Conservation (phyloP, 2,329 filamentous ascomycete species). For the Colletotrichum sp. region DNA sequence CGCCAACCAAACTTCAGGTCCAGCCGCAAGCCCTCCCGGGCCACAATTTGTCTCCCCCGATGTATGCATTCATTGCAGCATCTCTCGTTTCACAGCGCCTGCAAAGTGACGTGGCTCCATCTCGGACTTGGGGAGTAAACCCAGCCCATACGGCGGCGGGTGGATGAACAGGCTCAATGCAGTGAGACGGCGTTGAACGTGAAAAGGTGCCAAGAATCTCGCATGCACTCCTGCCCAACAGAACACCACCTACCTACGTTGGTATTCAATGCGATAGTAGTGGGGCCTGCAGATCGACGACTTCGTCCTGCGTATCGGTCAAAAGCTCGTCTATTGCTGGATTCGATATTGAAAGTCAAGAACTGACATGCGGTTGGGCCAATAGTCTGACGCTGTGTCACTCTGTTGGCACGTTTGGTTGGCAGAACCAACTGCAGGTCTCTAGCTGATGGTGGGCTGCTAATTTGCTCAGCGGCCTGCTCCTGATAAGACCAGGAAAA, state of each 20-base stretch:
- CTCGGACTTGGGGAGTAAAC: rapidly evolving
- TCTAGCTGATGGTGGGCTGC: too few relatives aligned
- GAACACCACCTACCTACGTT: not conserved
- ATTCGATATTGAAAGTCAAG: too few relatives aligned
- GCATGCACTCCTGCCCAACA: not conserved
- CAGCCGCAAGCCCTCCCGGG: not conserved
- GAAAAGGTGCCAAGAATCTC: not conserved
- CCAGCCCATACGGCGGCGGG: not conserved
- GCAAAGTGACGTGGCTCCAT: not conserved
- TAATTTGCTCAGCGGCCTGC: too few relatives aligned
- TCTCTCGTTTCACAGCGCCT: not conserved
- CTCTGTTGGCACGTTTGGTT: too few relatives aligned
- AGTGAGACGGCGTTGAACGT: rapidly evolving
- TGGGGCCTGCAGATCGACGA: not conserved
- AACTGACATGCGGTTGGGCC: too few relatives aligned
- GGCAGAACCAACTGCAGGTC: too few relatives aligned
- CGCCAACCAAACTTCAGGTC: rapidly evolving
- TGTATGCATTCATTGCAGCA: rapidly evolving
- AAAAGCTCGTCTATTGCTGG: too few relatives aligned
- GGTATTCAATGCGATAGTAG: not conserved
- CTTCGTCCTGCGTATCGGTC: too few relatives aligned
- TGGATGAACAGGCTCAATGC: rapidly evolving
- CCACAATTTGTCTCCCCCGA: rapidly evolving
- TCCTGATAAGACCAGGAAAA: too few relatives aligned
- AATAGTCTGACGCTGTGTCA: too few relatives aligned